Evolutionary conservation across 768 basidiomycete genomes (phyloP), one percentile per base, ranked within the genome.

Genomic region (Tulasnella sp.): DNA sequence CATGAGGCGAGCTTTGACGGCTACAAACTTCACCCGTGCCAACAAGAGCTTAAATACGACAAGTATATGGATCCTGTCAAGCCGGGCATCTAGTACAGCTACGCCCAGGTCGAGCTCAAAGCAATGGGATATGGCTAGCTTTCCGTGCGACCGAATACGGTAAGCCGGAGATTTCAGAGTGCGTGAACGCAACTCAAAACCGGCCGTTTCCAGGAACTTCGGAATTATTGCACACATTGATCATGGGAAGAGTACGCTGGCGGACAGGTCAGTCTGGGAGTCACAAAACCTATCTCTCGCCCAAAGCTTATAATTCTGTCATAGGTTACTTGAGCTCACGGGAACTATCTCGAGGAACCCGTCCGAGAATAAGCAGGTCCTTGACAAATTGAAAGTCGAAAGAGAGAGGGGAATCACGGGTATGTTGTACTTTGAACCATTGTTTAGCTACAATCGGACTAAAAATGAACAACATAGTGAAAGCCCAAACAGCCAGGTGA

Each of bases 211-310:
- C 65, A 81, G 82, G 69, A 98, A 98, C 79, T 94, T 98, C 79
- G 95, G 94, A 11, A 94, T 98, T 76, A 96, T 98, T 78, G 95
- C 95, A 1, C 95, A 98, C 79, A 97, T 97, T 76, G 91, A 97
- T 80, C 95, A 97, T 80, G 96, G 96, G 68, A 98, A 98, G 83
- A 95, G 93, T 4, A 97, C 94, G 4, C 83, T 97, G 72, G 93
- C 94, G 6, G 95, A 97, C 78, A 83, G 94, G 87, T 59, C 1
- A 8, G 52, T 59, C 22, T 11, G 32, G 5, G 52, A 29, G 0
- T 89, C 76, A 70, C 86, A 81, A 69, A 71, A 63, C 68, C 29
- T 22, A 35, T 4, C 39, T 32, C 62, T 26, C 7, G 35, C 74
- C 26, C 35, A 70, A 11, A 59, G 69, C 22, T 62, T 36, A 36